Evolutionary conservation across 345 rosid genomes (phyloP).

Genomic region (sweet orange (Citrus sinensis)): DNA sequence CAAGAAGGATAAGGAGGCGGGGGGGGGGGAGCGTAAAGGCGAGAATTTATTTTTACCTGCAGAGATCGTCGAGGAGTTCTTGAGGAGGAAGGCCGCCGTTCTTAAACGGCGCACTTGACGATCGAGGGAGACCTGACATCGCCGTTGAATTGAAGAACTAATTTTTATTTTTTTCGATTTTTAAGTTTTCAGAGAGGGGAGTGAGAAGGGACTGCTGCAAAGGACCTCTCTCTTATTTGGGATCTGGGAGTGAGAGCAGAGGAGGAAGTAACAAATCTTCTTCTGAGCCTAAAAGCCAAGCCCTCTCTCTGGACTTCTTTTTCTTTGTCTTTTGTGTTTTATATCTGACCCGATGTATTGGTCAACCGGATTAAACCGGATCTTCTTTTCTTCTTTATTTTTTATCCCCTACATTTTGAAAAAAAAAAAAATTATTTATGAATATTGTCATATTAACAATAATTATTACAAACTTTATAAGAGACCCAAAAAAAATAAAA

Average conservation of each 20-base stretch:
- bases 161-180: not conserved
- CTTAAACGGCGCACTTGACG: conserved; percentile 67
- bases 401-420: not conserved
- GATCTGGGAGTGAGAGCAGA: conserved; percentile 15
- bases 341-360: not conserved
- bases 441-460: not conserved
- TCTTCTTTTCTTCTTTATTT: not conserved
- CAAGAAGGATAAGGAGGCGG: not conserved
- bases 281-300: not conserved
- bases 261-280: not conserved
- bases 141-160: conserved; percentile 7
- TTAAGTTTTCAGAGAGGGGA: not conserved
- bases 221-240: conserved; percentile 8
- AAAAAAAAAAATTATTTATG: not conserved
- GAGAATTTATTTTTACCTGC: conserved; percentile 53
- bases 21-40: not conserved
- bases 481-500: too few species aligned
- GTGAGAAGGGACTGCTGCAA: conserved; percentile 9
- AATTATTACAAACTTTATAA: too few species aligned
- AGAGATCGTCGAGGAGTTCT: conserved; percentile 98
- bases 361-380: conserved; percentile 5
- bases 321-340: not conserved
- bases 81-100: conserved; percentile 92
- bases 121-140: conserved; percentile 73
- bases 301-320: not conserved